Evolutionary conservation across 768 basidiomycete species (phyloP).

Genomic region (Mrakia gelida): DNA sequence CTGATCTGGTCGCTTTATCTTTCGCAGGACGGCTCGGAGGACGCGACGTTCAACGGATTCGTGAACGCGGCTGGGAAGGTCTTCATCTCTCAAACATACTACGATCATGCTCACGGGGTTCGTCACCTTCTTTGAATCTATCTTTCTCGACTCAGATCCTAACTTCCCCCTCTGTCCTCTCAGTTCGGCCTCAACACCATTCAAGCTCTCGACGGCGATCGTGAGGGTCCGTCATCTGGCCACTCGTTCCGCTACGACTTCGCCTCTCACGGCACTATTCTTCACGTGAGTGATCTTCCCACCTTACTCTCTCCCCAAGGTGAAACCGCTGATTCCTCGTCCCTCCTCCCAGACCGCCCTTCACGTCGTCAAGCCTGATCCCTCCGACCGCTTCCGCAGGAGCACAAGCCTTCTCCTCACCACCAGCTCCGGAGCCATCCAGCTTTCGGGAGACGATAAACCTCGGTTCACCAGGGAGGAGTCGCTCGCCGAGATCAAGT

Average conservation of each 20-base stretch:
- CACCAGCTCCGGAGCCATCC: constrained; percentile 70
- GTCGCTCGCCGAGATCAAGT: constrained; percentile 59
- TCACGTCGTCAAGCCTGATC: too few relatives aligned
- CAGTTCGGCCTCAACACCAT: too few relatives aligned
- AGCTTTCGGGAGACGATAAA: constrained; percentile 62
- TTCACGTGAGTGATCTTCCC: constrained; percentile 51
- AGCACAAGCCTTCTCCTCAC: constrained; percentile 60
- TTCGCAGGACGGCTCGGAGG: constrained; percentile 50
- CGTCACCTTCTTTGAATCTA: too few relatives aligned
- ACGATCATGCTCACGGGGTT: too few relatives aligned
- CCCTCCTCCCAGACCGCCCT: constrained; percentile 48
- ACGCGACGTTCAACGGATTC: constrained; percentile 58
- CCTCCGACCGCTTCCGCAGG: too few relatives aligned
- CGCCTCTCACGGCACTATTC: constrained; percentile 60
- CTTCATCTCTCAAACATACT: constrained; percentile 62
- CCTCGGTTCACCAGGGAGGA: constrained; percentile 79
- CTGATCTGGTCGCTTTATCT: constrained; percentile 42
- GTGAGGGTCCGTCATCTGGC: constrained; percentile 50
- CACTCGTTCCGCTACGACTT: constrained; percentile 66
- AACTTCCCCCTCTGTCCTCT: too few relatives aligned
- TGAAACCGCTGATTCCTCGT: too few relatives aligned
- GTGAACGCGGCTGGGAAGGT: constrained; percentile 53
- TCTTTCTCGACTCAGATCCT: too few relatives aligned
- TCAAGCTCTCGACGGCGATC: too few relatives aligned
- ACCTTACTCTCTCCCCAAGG: background rate